Evolutionary conservation across 2,329 filamentous ascomycete species (phyloP).

Genomic region (Exserohilum turcica): DNA sequence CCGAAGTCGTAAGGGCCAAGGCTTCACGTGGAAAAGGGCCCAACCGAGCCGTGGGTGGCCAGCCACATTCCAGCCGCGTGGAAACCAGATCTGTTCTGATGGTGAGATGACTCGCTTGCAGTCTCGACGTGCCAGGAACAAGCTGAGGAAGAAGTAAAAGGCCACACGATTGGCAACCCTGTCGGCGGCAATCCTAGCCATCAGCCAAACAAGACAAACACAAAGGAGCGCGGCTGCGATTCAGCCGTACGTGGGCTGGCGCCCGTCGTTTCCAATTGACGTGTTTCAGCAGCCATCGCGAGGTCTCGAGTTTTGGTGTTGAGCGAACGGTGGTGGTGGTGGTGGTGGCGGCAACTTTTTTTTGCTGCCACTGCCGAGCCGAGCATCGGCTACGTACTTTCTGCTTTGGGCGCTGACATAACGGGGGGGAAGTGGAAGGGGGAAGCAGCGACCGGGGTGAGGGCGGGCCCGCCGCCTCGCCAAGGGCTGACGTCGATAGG

Average conservation of each 20-base stretch:
- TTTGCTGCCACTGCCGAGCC: too few relatives aligned
- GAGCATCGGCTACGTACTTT: too few relatives aligned
- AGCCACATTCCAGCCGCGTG: slow-evolving; percentile 2
- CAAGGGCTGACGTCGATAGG: slow-evolving; percentile 19
- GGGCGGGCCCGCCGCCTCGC: slow-evolving; percentile 7
- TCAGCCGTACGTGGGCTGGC: not conserved
- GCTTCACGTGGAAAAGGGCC: slow-evolving; percentile 3
- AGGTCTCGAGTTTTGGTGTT: not conserved
- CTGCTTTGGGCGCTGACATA: slow-evolving; percentile 5
- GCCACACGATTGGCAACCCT: slow-evolving; percentile 1
- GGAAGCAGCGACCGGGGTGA: slow-evolving; percentile 1
- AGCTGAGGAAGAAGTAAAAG: slow-evolving; percentile 6
- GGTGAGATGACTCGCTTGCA: not conserved
- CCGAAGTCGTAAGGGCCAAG: not conserved
- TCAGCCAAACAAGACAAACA: not conserved
- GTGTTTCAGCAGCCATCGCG: not conserved
- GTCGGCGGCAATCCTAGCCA: not conserved
- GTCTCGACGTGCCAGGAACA: slow-evolving; percentile 5
- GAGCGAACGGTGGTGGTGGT: not conserved
- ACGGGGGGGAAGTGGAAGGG: not conserved
- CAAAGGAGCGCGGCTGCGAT: not conserved
- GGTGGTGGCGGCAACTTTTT: not conserved
- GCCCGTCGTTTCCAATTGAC: not conserved
- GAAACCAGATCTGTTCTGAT: slow-evolving; percentile 4
- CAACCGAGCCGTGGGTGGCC: slow-evolving; percentile 1